phyloP scores from a whole-genome alignment of 2,329 filamentous ascomycete species.

The Pleoardoris graminearum region DNA sequence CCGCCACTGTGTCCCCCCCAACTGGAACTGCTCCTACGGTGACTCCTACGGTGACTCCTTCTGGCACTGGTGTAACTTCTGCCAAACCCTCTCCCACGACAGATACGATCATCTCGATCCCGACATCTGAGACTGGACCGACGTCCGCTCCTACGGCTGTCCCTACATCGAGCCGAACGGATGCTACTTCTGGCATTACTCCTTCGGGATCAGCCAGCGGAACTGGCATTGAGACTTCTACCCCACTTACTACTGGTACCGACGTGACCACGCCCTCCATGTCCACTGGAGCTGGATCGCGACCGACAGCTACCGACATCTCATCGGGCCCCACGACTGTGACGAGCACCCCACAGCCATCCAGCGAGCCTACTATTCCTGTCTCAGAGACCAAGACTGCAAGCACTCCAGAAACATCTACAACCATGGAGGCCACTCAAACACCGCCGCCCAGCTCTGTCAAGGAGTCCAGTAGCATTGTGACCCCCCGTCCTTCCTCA shows the following conservation, averaged over 20 bases:
- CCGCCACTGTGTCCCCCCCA: not conserved
- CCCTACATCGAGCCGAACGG: not conserved
- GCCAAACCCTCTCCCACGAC: not conserved
- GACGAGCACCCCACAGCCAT: not conserved
- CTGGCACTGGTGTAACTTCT: not conserved
- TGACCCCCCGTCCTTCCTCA: constrained; percentile 24
- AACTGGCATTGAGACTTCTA: constrained; percentile 10
- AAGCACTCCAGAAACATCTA: not conserved
- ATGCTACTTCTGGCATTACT: constrained; percentile 12
- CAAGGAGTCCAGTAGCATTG: constrained; percentile 19
- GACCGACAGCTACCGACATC: constrained; percentile 3
- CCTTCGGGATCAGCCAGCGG: constrained; percentile 6
- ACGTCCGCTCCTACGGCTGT: not conserved
- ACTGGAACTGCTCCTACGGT: constrained; percentile 1
- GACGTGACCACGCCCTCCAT: constrained; percentile 11
- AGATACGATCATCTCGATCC: not conserved
- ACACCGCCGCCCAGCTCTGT: constrained; percentile 10
- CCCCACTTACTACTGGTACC: constrained; percentile 12
- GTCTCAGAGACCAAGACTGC: constrained; percentile 7
- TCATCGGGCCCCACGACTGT: not conserved
- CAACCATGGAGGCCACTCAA: not conserved
- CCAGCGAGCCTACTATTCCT: not conserved
- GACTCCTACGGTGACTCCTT: not conserved
- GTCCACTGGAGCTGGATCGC: not conserved
- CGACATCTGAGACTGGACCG: constrained; percentile 2